Base-by-base conservation (phyloP, 148 eudicot genomes). In the Vaccinium vitisidaea region DNA sequence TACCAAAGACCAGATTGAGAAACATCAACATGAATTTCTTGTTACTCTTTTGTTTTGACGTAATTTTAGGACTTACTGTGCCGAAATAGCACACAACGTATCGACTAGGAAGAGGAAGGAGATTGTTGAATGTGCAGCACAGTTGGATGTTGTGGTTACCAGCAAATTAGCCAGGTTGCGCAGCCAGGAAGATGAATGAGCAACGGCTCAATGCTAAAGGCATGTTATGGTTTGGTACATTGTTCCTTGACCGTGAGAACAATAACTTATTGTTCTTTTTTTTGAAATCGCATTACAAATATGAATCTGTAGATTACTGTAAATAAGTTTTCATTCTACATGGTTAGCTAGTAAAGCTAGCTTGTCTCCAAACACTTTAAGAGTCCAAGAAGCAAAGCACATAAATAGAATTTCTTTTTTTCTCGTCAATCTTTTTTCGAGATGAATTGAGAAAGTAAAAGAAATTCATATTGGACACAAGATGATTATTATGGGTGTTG, bases 181-280 rank as follows among this genome's bases (percentile, higher is more conserved):
- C 48, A 88, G 90, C 84, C 91, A 90, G 65, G 90, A 90, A 79
- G 92, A 90, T 36, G 92, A 90, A 83, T 90, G 83, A 88, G 78
- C 77, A 19, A 50, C 58, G 43, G 43, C 43, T 39, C 43, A 39
- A 39, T 39, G 43, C 43, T 39, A 3, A 39, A 39, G 43, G 43
- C 43, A 39, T 39, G 43, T 39, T 39, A 39, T 32, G 36, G 6
- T 4, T 2, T 54, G 58, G 58, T 54, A 54, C 58, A 54, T 2
- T 54, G 58, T 54, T 54, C 58, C 18, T 54, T 12, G 58, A 54
- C 58, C 58, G 58, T 54, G 58, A 54, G 58, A 54, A 54, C 58
- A 54, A 12, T 16, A 30, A 30, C 32, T 30, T 58, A 16, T 59
- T 59, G 8, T 16, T 19, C 69, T 21, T 0, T 8, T n/a, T 61